A percentile compares a stretch with the other conserved stretches of the same genome.
These are phyloP conservation scores for Quercus gilva DNA, from an alignment of 306 rosid species.

Conservation along the genomic window DNA sequence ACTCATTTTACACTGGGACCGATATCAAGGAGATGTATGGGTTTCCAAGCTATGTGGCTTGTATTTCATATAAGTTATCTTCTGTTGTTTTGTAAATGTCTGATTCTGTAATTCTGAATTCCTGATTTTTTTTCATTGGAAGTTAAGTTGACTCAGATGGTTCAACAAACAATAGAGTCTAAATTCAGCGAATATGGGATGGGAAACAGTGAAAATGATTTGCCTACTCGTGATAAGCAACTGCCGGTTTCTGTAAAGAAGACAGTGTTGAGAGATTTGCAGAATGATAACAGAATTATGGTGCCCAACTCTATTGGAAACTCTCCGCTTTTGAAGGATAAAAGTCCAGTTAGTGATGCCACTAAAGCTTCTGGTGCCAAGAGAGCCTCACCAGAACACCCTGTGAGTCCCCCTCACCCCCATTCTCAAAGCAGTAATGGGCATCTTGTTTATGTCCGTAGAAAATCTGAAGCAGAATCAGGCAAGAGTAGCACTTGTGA, in stretches of 20 bases:
- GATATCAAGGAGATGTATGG: background rate
- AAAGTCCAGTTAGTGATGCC: conserved; percentile 39
- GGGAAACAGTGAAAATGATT: conserved; percentile 53
- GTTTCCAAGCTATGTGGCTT: background rate
- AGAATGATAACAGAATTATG: conserved; percentile 50
- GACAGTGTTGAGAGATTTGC: conserved; percentile 66
- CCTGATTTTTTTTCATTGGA: conserved; percentile 14
- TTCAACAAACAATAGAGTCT: conserved; percentile 58
- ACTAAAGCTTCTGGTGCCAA: conserved; percentile 63
- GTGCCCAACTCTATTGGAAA: conserved; percentile 46
- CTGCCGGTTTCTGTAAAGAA: conserved; percentile 52
- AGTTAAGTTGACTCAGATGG: conserved; percentile 49
- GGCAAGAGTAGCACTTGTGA: conserved; percentile 61
- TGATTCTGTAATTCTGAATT: background rate
- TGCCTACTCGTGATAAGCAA: conserved; percentile 48
- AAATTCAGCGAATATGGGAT: conserved; percentile 51
- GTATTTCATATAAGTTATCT: background rate
- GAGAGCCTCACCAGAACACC: conserved; percentile 52
- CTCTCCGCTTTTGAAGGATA: conserved; percentile 59
- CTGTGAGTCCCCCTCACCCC: conserved; percentile 47
- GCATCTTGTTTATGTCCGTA: conserved; percentile 90
- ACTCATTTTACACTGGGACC: background rate
- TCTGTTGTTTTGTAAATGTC: background rate
- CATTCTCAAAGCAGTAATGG: conserved; percentile 61
- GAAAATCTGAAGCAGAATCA: conserved; percentile 79